Percentiles rank a stretch among this genome's conserved stretches.
phyloP scores from a whole-genome alignment of 805 yeast species.

The Pichia californica region DNA sequence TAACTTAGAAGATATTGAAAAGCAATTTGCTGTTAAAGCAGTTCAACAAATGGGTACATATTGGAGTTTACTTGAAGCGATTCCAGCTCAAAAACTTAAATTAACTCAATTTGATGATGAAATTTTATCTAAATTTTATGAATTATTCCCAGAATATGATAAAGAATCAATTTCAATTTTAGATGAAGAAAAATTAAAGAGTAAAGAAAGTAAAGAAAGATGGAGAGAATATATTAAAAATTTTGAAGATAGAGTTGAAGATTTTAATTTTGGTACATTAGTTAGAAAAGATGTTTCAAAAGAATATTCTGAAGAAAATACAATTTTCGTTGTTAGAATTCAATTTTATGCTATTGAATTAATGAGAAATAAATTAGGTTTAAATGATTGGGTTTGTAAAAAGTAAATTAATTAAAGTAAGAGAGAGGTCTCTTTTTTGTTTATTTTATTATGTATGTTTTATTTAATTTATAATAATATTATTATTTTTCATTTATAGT shows the following conservation, averaged over 20 bases:
- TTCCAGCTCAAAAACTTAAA: constrained; percentile 75
- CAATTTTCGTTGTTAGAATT: constrained; percentile 86
- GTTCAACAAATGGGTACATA: constrained; percentile 93
- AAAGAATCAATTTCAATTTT: constrained; percentile 52
- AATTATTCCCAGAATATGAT: constrained; percentile 83
- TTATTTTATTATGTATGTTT: background rate
- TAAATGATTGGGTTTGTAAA: constrained; percentile 80
- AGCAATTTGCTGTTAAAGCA: constrained; percentile 96
- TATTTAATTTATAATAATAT: background rate
- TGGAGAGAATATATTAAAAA: constrained; percentile 86
- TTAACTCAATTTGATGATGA: constrained; percentile 69
- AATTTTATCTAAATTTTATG: constrained; percentile 52
- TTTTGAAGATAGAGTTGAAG: constrained; percentile 77
- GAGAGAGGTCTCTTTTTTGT: background rate
- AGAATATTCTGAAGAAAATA: constrained; percentile 76
- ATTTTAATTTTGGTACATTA: constrained; percentile 92
- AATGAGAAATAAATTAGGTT: constrained; percentile 82
- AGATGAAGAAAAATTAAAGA: constrained; percentile 77
- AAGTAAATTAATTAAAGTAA: constrained; percentile 13
- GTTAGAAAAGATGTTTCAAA: constrained; percentile 64
- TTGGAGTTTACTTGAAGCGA: constrained; percentile 69
- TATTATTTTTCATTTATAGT: too few relatives aligned
- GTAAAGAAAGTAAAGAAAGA: constrained; percentile 68
- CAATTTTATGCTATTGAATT: constrained; percentile 95
- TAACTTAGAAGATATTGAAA: constrained; percentile 91